A percentile compares a stretch with the other conserved stretches of the same genome.
Evolutionary conservation across 305 asterid genomes (phyloP).

Genomic region (Solanum hybrid): DNA sequence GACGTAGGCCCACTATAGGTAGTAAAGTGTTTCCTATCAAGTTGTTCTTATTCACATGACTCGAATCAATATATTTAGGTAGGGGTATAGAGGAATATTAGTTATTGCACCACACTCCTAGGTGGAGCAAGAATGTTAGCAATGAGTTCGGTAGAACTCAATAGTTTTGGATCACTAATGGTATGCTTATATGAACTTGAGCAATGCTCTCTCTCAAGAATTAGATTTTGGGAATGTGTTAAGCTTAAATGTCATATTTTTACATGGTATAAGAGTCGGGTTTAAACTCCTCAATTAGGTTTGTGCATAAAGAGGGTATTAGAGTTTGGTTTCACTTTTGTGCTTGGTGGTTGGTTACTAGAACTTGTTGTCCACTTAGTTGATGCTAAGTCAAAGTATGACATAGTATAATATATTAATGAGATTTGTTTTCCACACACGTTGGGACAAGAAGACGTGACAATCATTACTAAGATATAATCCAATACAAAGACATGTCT

Average conservation of each 20-base stretch:
- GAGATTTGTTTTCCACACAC: not conserved
- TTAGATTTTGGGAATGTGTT: not conserved
- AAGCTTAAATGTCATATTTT: not conserved
- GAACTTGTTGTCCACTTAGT: not conserved
- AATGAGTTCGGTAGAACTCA: not conserved
- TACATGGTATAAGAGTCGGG: not conserved
- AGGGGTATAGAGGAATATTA: not conserved
- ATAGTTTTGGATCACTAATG: not conserved
- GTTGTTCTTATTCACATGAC: not conserved
- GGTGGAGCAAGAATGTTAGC: not conserved
- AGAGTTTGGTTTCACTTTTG: not conserved
- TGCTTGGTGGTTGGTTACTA: not conserved
- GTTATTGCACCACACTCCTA: not conserved
- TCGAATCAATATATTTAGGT: not conserved
- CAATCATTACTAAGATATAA: slow-evolving; percentile 15
- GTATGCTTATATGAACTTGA: not conserved
- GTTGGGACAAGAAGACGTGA: slow-evolving; percentile 17
- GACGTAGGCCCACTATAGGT: no score
- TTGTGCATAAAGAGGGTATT: not conserved
- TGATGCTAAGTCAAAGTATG: not conserved
- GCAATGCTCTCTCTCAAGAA: not conserved
- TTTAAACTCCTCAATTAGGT: not conserved
- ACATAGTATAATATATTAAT: not conserved
- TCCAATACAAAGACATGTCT: slow-evolving; percentile 5
- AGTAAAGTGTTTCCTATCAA: not conserved